Evolutionary conservation across 1,284 basidiomycete genomes (phyloP).

Genomic region (Cystobasidium sp.): DNA sequence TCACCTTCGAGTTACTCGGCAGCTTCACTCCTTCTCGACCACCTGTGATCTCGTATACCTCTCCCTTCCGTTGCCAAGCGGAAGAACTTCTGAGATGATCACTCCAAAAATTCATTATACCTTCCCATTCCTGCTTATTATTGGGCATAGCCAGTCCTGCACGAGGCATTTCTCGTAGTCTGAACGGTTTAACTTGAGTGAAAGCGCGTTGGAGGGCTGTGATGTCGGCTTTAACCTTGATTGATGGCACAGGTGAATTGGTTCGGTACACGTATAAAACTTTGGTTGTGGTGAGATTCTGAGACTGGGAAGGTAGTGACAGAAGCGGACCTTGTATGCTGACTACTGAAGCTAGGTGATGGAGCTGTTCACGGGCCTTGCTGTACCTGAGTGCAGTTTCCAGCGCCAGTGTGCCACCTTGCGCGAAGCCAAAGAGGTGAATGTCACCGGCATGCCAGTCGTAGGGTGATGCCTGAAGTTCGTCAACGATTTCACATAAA

Average conservation of each 20-base stretch:
- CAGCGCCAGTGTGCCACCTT: slow-evolving; percentile 56
- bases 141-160: slow-evolving; percentile 16
- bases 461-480: slow-evolving; percentile 47
- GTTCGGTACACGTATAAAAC: slow-evolving; percentile 11
- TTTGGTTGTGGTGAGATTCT: slow-evolving; percentile 25
- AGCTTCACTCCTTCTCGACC: neutral
- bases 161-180: neutral
- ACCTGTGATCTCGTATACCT: slow-evolving; percentile 33
- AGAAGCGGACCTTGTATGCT: slow-evolving; percentile 47
- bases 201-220: slow-evolving; percentile 20
- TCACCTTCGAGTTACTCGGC: neutral
- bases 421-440: slow-evolving; percentile 58
- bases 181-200: neutral
- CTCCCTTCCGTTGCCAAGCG: slow-evolving; percentile 44
- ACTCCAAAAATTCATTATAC: slow-evolving; percentile 46
- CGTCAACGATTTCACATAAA: slow-evolving; percentile 48
- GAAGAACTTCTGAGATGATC: slow-evolving; percentile 37
- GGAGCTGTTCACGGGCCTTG: slow-evolving; percentile 27
- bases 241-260: neutral
- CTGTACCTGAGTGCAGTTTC: slow-evolving; percentile 52
- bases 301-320: slow-evolving; percentile 42
- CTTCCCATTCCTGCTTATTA: slow-evolving; percentile 30
- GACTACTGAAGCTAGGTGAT: slow-evolving; percentile 46
- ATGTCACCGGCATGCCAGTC: slow-evolving; percentile 53
- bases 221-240: neutral